Evolutionary conservation across 208 protist species (phyloP).

Genomic region (Giardia duodenalis): DNA sequence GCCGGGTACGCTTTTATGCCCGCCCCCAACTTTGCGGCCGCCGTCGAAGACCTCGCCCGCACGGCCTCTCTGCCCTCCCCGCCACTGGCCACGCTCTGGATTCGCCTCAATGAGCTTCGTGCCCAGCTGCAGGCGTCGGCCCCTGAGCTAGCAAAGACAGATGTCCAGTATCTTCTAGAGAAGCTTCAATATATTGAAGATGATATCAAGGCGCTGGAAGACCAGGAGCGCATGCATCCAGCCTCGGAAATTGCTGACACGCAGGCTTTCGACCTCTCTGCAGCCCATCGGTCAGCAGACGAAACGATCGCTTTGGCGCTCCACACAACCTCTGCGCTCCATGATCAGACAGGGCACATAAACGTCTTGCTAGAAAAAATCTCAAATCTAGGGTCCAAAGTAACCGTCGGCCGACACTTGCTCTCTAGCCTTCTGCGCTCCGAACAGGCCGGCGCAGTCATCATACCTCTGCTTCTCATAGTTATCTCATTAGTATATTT

Average conservation of each 20-base stretch:
- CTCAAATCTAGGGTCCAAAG: background rate
- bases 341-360: background rate
- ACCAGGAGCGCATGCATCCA: background rate
- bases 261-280: background rate
- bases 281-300: background rate
- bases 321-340: background rate
- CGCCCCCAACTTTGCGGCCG: background rate
- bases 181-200: background rate
- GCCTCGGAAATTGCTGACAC: no score
- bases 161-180: background rate
- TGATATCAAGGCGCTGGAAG: background rate
- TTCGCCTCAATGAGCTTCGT: no score
- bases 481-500: background rate
- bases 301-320: background rate
- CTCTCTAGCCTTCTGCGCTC: background rate
- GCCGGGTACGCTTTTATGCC: constrained; percentile 27
- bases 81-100: no score
- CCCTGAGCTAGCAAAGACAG: background rate
- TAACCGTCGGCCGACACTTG: background rate
- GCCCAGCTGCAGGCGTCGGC: no score
- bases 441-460: background rate
- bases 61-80: no score
- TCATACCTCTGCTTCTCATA: background rate
- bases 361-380: background rate
- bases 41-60: no score